Percentiles rank a stretch among this genome's conserved stretches.
Conservation (phyloP, 176 grass and related monocot genomes). For the Aegilops speltoides region DNA sequence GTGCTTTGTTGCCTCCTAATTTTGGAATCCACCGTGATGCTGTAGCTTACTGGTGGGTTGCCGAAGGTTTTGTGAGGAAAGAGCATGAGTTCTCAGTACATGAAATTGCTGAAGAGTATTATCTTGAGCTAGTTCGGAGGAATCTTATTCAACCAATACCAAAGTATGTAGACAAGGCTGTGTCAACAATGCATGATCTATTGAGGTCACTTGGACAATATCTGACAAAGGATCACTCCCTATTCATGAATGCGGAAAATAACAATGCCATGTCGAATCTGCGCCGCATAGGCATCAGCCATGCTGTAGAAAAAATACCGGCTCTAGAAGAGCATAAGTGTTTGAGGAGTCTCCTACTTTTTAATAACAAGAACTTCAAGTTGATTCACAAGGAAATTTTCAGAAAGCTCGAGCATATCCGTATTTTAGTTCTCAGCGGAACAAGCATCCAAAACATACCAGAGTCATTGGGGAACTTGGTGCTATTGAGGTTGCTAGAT, state of each 20-base stretch:
- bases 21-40: neutral
- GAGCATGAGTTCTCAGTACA: neutral
- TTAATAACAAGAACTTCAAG: neutral
- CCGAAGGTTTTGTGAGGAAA: slow-evolving; percentile 48
- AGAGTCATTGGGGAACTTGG: slow-evolving; percentile 19
- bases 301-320: neutral
- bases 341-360: slow-evolving; percentile 11
- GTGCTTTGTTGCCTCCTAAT: slow-evolving; percentile 37
- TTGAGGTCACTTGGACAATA: slow-evolving; percentile 30
- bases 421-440: slow-evolving; percentile 21
- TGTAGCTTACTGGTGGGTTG: slow-evolving; percentile 28
- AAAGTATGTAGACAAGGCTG: neutral
- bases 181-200: slow-evolving; percentile 30
- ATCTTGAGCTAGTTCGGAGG: slow-evolving; percentile 32
- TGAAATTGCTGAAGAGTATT: slow-evolving; percentile 29
- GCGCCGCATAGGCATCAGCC: neutral
- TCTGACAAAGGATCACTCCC: slow-evolving; percentile 7
- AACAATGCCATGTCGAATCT: neutral
- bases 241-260: neutral
- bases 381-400: neutral
- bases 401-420: slow-evolving; percentile 11
- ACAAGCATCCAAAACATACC: slow-evolving; percentile 19
- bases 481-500: slow-evolving; percentile 11
- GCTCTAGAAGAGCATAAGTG: neutral
- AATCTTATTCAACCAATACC: slow-evolving; percentile 32